A percentile compares a stretch with the other conserved stretches of the same genome.
These are phyloP conservation scores for Fusarium zealandicum DNA, from an alignment of 2,329 filamentous ascomycete genomes.

Conservation along the genomic window DNA sequence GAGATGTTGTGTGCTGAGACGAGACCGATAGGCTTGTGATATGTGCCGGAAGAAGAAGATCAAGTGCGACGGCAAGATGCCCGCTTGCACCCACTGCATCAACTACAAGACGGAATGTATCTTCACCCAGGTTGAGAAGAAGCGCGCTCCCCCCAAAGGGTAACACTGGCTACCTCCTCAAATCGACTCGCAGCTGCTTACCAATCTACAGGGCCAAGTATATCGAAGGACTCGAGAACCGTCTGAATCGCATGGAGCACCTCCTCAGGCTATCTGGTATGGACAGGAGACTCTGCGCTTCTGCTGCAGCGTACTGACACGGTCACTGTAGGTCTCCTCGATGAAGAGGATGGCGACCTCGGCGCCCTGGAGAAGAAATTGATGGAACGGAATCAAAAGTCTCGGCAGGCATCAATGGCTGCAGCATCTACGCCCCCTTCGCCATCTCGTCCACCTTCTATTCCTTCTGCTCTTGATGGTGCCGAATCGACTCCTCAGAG, in stretches of 20 bases:
- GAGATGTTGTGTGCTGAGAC: slow-evolving; percentile 24
- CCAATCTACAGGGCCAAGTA: slow-evolving; percentile 79
- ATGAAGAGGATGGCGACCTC: slow-evolving; percentile 86
- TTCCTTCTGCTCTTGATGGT: slow-evolving; percentile 48
- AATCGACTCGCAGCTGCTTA: slow-evolving; percentile 26
- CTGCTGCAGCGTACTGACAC: slow-evolving; percentile 14
- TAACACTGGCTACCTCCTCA: slow-evolving; percentile 51
- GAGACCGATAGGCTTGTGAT: slow-evolving; percentile 76
- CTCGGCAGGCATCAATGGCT: slow-evolving; percentile 58
- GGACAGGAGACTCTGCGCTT: slow-evolving; percentile 12
- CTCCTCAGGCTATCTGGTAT: slow-evolving; percentile 81
- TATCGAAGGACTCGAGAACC: slow-evolving; percentile 94
- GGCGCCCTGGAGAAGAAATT: slow-evolving; percentile 84
- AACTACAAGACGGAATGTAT: slow-evolving; percentile 99
- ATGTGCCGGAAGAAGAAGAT: slow-evolving; percentile 98
- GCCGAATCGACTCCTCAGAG: slow-evolving; percentile 59
- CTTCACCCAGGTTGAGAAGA: slow-evolving; percentile 99
- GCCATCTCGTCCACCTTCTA: slow-evolving; percentile 56
- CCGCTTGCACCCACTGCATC: slow-evolving; percentile 91
- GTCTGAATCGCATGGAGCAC: slow-evolving; percentile 94
- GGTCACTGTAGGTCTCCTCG: slow-evolving; percentile 69
- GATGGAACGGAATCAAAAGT: slow-evolving; percentile 62
- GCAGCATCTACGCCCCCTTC: slow-evolving; percentile 59
- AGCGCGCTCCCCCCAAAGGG: slow-evolving; percentile 96
- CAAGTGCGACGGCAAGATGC: slow-evolving; percentile 96